Evolutionary conservation across 768 basidiomycete genomes (phyloP).

Genomic region (Leccinum boreale): DNA sequence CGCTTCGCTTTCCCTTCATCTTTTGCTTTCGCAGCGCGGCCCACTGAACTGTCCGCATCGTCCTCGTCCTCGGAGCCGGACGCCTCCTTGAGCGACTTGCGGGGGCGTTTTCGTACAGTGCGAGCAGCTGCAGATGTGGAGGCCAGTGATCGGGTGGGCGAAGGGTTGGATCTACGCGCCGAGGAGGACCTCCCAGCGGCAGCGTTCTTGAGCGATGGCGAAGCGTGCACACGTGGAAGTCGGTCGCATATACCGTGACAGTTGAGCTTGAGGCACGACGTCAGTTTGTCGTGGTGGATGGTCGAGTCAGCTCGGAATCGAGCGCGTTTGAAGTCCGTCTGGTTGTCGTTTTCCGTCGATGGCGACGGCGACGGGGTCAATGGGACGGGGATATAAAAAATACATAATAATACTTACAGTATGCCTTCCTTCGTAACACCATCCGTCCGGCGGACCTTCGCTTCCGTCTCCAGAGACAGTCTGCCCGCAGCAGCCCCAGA

Average conservation of each 20-base stretch:
- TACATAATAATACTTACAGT: constrained; percentile 39
- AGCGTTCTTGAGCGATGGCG: constrained; percentile 3
- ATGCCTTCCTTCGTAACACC: constrained; percentile 84
- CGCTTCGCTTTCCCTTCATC: not conserved
- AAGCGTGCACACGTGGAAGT: constrained; percentile 7
- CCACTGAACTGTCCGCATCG: constrained; percentile 11
- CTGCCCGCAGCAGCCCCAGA: constrained; percentile 73
- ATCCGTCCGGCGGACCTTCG: constrained; percentile 81
- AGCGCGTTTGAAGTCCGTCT: constrained; percentile 75
- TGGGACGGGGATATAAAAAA: not conserved
- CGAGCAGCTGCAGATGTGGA: constrained; percentile 3
- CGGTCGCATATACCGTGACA: constrained; percentile 45
- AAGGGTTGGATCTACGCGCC: constrained; percentile 22
- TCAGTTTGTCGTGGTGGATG: constrained; percentile 59
- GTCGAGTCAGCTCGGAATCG: constrained; percentile 78
- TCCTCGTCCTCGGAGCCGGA: constrained; percentile 15
- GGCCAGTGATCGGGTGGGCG: constrained; percentile 22
- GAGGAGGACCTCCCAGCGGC: constrained; percentile 9
- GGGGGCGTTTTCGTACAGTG: constrained; percentile 24
- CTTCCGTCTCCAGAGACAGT: constrained; percentile 75
- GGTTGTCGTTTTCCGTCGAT: not conserved
- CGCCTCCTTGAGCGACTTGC: constrained; percentile 18
- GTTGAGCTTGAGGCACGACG: constrained; percentile 52
- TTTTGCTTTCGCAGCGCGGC: constrained; percentile 9
- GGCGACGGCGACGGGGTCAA: not conserved